These are phyloP conservation scores for Tylopilus rubrobrunneus DNA, from an alignment of 768 basidiomycete genomes.

Conservation along the genomic window DNA sequence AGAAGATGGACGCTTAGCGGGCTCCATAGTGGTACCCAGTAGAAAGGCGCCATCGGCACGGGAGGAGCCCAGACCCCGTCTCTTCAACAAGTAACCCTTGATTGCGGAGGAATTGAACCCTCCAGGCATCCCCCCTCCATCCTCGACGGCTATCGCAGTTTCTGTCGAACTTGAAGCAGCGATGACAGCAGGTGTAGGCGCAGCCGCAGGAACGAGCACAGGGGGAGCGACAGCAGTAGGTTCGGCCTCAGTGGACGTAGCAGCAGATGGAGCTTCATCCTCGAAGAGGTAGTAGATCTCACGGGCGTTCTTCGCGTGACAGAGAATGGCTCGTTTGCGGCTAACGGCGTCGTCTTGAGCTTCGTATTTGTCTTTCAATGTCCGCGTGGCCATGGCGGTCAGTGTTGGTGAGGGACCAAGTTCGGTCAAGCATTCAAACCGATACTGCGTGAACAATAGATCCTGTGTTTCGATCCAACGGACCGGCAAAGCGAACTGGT, in stretches of 20 bases:
- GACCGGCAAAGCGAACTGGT: too few species aligned
- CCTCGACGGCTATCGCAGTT: slow-evolving; percentile 74
- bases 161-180: slow-evolving; percentile 54
- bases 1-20: slow-evolving; percentile 85
- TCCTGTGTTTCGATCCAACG: slow-evolving; percentile 99
- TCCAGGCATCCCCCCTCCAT: slow-evolving; percentile 97
- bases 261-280: slow-evolving; percentile 54
- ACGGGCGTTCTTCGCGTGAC: slow-evolving; percentile 92
- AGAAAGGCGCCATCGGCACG: slow-evolving; percentile 88
- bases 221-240: slow-evolving; percentile 37
- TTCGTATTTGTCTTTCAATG: slow-evolving; percentile 95
- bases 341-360: slow-evolving; percentile 79
- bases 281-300: slow-evolving; percentile 99
- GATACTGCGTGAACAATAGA: slow-evolving; percentile 78
- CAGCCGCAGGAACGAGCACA: slow-evolving; percentile 38
- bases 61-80: slow-evolving; percentile 93
- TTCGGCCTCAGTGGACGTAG: slow-evolving; percentile 29
- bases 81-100: slow-evolving; percentile 84
- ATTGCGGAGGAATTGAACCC: slow-evolving; percentile 94
- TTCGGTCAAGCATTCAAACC: slow-evolving; percentile 92
- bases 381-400: slow-evolving; percentile 90
- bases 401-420: slow-evolving; percentile 95
- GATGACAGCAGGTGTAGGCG: slow-evolving; percentile 40
- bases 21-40: slow-evolving; percentile 89
- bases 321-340: slow-evolving; percentile 76